A percentile compares a stretch with the other conserved stretches of the same genome.
Evolutionary conservation across 257 asterid genomes (phyloP).

Genomic region (Solanum bulbocastanum): DNA sequence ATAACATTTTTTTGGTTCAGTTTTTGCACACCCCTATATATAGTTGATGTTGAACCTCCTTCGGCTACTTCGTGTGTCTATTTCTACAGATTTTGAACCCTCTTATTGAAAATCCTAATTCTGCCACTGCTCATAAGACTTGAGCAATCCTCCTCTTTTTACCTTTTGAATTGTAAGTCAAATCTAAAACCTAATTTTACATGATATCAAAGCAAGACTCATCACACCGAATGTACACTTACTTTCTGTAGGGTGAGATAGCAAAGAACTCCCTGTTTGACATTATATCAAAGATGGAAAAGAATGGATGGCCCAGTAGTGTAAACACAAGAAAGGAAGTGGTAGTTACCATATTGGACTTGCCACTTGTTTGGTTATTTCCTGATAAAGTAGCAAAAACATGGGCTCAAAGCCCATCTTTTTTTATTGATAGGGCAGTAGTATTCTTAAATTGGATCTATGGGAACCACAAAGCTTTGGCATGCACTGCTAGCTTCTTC

Average conservation of each 20-base stretch:
- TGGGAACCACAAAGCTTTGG: background rate
- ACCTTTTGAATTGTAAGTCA: fast-evolving
- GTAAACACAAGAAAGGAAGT: background rate
- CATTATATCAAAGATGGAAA: background rate
- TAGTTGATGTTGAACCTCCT: no score
- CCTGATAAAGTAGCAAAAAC: background rate
- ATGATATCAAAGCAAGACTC: no score
- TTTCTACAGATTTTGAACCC: no score
- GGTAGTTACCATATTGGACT: background rate
- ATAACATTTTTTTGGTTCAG: no score
- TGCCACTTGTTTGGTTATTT: background rate
- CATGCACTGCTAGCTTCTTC: background rate
- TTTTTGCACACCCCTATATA: no score
- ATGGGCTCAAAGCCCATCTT: background rate
- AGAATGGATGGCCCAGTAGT: background rate
- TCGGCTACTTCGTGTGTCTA: no score
- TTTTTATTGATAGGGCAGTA: background rate
- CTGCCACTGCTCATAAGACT: background rate
- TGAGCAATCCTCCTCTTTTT: background rate
- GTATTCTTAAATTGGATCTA: background rate
- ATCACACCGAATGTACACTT: background rate
- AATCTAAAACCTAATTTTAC: no score
- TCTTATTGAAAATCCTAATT: no score
- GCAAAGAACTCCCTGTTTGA: background rate
- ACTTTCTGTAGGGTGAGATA: background rate